Conservation (phyloP, 2,329 filamentous ascomycete species). For the Tolypocladium inflatum region DNA sequence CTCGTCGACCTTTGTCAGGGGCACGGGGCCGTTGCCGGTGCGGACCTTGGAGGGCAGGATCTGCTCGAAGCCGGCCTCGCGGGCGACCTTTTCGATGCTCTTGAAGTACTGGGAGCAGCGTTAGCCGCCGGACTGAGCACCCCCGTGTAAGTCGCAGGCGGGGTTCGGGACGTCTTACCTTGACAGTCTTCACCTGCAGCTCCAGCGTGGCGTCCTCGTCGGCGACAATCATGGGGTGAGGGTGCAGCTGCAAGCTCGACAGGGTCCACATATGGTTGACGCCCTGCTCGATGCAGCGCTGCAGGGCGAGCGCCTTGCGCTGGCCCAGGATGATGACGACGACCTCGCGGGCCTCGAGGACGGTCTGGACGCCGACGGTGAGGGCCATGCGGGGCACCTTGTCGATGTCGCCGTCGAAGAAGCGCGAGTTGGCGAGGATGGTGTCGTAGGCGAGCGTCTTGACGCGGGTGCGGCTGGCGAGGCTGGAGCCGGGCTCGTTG, state of each 20-base stretch:
- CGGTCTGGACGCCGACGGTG: slow-evolving; percentile 77
- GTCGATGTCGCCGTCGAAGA: slow-evolving; percentile 66
- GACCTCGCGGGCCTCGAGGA: slow-evolving; percentile 72
- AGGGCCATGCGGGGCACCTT: slow-evolving; percentile 74
- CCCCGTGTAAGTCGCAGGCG: slow-evolving; percentile 1
- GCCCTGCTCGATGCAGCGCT: slow-evolving; percentile 71
- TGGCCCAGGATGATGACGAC: slow-evolving; percentile 75
- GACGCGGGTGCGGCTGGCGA: slow-evolving; percentile 69
- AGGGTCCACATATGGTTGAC: slow-evolving; percentile 91
- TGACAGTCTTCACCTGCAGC: slow-evolving; percentile 65
- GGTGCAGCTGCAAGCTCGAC: slow-evolving; percentile 71
- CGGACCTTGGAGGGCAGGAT: slow-evolving; percentile 47
- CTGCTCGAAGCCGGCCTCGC: slow-evolving; percentile 46
- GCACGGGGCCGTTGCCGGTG: slow-evolving; percentile 35
- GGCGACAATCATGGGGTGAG: slow-evolving; percentile 71
- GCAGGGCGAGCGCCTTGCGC: slow-evolving; percentile 70
- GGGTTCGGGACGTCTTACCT: slow-evolving; percentile 25
- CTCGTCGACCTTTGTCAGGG: slow-evolving; percentile 32
- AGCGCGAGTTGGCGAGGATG: slow-evolving; percentile 74
- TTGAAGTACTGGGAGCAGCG: slow-evolving; percentile 51
- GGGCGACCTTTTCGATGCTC: slow-evolving; percentile 57
- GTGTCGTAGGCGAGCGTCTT: slow-evolving; percentile 85
- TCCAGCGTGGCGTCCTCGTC: slow-evolving; percentile 72
- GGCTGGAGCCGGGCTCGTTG: slow-evolving; percentile 77
- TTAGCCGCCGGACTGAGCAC: not conserved